Conservation (phyloP, 306 rosid genomes). For the Alnus glutinosa region DNA sequence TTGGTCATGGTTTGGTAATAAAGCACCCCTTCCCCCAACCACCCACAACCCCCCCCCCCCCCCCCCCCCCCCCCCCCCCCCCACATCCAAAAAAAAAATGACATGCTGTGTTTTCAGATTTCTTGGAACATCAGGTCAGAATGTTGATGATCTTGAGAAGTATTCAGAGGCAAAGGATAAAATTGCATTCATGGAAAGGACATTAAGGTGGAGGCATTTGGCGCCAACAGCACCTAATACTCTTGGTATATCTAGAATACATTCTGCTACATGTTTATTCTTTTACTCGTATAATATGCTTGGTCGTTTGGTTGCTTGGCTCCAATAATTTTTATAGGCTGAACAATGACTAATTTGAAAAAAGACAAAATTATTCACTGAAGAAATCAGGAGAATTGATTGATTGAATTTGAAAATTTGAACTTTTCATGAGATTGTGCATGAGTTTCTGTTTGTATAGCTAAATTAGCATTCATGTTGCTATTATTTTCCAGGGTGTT, state of each 20-base stretch:
- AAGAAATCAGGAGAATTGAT: constrained; percentile 15
- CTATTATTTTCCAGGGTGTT: constrained; percentile 69
- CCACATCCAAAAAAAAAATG: not conserved
- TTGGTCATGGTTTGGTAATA: constrained; percentile 12
- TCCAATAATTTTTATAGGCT: constrained; percentile 14
- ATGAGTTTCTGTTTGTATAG: constrained; percentile 8
- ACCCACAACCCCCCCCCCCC: not conserved
- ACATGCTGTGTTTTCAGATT: constrained; percentile 52
- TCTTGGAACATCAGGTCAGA: constrained; percentile 95
- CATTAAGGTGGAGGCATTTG: constrained; percentile 89
- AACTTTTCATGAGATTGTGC: constrained; percentile 4
- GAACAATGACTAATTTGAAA: constrained; percentile 21
- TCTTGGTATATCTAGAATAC: constrained; percentile 58
- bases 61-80: not conserved
- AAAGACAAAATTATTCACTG: constrained; percentile 11
- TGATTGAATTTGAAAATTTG: not conserved
- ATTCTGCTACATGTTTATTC: constrained; percentile 18
- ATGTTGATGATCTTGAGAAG: constrained; percentile 84
- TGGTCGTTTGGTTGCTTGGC: constrained; percentile 21
- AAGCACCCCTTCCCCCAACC: no score
- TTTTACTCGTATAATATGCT: constrained; percentile 5
- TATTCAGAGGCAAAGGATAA: constrained; percentile 80
- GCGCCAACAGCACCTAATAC: constrained; percentile 99
- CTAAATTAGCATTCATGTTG: constrained; percentile 3
- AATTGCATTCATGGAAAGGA: constrained; percentile 92